Percentiles rank a stretch among this genome's conserved stretches.
Evolutionary conservation across 2,329 filamentous ascomycete species (phyloP).

Genomic region (Diplocarpon rosae): DNA sequence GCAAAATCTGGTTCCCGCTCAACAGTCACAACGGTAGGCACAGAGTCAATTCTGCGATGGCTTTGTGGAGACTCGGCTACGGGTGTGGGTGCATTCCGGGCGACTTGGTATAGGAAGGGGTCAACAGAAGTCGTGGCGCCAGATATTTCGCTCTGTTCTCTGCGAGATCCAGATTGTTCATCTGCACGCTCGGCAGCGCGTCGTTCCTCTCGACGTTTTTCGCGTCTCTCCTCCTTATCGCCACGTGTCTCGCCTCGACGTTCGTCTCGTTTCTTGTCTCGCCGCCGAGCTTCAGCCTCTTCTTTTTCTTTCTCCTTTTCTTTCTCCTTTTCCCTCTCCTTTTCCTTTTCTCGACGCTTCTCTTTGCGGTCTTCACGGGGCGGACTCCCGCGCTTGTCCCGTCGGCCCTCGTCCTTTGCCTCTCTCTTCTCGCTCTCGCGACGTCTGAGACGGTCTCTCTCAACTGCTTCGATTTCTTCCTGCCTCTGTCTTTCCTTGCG

Average conservation of each 20-base stretch:
- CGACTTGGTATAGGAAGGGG: slow-evolving; percentile 48
- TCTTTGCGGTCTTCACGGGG: slow-evolving; percentile 19
- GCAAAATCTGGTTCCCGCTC: slow-evolving; percentile 38
- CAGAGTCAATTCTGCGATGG: slow-evolving; percentile 13
- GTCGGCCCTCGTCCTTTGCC: slow-evolving; percentile 14
- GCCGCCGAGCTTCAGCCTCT: slow-evolving; percentile 12
- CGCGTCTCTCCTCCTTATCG: slow-evolving; percentile 27
- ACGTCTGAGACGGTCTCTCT: slow-evolving; percentile 7
- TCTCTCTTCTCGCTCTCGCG: slow-evolving; percentile 13
- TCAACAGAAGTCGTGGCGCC: slow-evolving; percentile 31
- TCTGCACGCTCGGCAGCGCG: slow-evolving; percentile 7
- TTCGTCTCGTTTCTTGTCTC: slow-evolving; percentile 22
- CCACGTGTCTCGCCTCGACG: slow-evolving; percentile 23
- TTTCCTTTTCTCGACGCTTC: slow-evolving; percentile 20
- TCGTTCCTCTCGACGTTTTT: slow-evolving; percentile 26
- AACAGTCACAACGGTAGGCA: slow-evolving; percentile 40
- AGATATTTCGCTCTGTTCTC: slow-evolving; percentile 24
- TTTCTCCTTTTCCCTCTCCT: slow-evolving; percentile 15
- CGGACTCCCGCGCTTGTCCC: slow-evolving; percentile 17
- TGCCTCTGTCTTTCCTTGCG: slow-evolving; percentile 19
- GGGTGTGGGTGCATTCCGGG: slow-evolving; percentile 38
- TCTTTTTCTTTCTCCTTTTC: slow-evolving; percentile 18
- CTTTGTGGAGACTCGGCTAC: slow-evolving; percentile 21
- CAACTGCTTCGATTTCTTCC: slow-evolving; percentile 10
- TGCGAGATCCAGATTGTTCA: slow-evolving; percentile 6